Evolutionary conservation across 257 asterid genomes (phyloP), one percentile per base, ranked within the genome.

Genomic region (Rauvolfia tetraphylla): DNA sequence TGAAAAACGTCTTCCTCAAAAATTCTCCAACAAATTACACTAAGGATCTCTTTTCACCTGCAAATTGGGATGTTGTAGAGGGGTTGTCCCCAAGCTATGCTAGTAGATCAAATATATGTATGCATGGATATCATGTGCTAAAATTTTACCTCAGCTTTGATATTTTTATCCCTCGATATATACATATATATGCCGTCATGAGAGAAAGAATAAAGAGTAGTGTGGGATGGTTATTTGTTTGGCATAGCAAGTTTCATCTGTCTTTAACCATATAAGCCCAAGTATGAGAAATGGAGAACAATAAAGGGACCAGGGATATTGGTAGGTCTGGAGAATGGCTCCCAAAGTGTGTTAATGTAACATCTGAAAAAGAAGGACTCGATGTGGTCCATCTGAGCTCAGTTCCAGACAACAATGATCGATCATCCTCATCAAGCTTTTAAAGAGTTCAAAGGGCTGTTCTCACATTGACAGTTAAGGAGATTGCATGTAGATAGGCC

Each of bases 361-460:
- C 90, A 88, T 90, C 90, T 79, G 90, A 80, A 79, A 86, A 84
- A 11, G 36, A 29, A 70, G 25, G 74, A 65, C 39, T 20, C 27
- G 51, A 8, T 44, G 96, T 86, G 92, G 92, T 87, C 94, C 94
- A 38, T 61, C 25, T 71, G 59, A 74, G 53, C 76, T 84, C 74
- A 85, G 83, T 88, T 85, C 68, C 85, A 82, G 88, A 88, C 89
- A 88, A 84, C 84, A 87, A 87, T 86, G 87, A 84, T 85, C 75
- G 76, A 79, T 83, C 84, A 80, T 74, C 72, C 75, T 76, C 85
- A 86, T 84, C 85, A 75, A 86, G 84, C 83, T 83, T 79, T 83
- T 79, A 75, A 86, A 82, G 87, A 74, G 83, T 68, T 79, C 72
- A 56, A 68, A 68, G 76, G 57, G 51, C 33, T 72, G 29, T 53